These are phyloP conservation scores for Sclerotiophoma versabilis DNA, from an alignment of 2,329 filamentous ascomycete genomes.

Conservation along the genomic window DNA sequence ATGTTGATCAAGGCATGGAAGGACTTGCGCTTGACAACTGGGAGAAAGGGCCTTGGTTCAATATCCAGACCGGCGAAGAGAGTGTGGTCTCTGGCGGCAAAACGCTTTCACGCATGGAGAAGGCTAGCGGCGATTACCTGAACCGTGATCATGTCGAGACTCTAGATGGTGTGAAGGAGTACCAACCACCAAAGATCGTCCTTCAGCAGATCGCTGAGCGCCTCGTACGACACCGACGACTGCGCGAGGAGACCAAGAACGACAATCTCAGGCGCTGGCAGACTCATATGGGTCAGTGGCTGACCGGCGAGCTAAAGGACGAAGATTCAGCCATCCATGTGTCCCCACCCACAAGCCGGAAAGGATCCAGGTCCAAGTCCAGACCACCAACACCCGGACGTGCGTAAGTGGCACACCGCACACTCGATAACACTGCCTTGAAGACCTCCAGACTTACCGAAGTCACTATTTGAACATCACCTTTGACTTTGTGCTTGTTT, in stretches of 20 bases:
- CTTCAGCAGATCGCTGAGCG: slow-evolving; percentile 57
- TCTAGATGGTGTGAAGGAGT: slow-evolving; percentile 50
- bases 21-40: slow-evolving; percentile 57
- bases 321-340: slow-evolving; percentile 31
- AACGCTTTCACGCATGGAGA: slow-evolving; percentile 55
- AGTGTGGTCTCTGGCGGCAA: slow-evolving; percentile 51
- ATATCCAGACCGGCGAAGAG: slow-evolving; percentile 38
- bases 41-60: slow-evolving; percentile 52
- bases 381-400: slow-evolving; percentile 2
- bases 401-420: neutral
- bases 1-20: slow-evolving; percentile 55
- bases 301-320: slow-evolving; percentile 42
- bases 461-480: neutral
- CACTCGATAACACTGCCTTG: neutral
- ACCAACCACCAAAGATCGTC: slow-evolving; percentile 55
- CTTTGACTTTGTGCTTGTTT: neutral
- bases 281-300: slow-evolving; percentile 49
- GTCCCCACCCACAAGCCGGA: neutral
- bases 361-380: slow-evolving; percentile 5
- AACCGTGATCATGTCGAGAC: slow-evolving; percentile 43
- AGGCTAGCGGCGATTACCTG: slow-evolving; percentile 52
- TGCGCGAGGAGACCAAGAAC: slow-evolving; percentile 50
- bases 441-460: neutral
- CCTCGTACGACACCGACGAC: slow-evolving; percentile 54
- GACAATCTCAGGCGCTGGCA: slow-evolving; percentile 46